A percentile compares a stretch with the other conserved stretches of the same genome.
phyloP scores from a whole-genome alignment of 1,139 yeast genomes.

The Sugiyamaella pinicola region DNA sequence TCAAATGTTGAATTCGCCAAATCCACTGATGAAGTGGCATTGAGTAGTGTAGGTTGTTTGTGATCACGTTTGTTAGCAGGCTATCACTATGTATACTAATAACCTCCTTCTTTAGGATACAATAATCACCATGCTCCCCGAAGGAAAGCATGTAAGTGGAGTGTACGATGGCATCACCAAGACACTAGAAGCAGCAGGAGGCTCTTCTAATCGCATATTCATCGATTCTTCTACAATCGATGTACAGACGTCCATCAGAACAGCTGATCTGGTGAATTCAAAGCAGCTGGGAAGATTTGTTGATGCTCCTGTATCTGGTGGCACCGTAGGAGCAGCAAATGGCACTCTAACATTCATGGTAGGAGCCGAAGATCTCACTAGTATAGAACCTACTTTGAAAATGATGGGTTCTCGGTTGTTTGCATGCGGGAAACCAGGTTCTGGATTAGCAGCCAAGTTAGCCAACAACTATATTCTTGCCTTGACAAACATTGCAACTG shows the following conservation, averaged over 20 bases:
- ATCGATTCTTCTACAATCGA: constrained; percentile 62
- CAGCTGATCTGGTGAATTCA: constrained; percentile 33
- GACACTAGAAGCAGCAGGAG: constrained; percentile 7
- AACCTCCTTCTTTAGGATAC: constrained; percentile 23
- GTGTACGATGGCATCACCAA: constrained; percentile 48
- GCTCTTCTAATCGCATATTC: constrained; percentile 24
- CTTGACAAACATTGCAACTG: constrained; percentile 59
- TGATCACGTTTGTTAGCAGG: too few species aligned
- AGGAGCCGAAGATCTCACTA: constrained; percentile 38
- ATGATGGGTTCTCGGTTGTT: constrained; percentile 58
- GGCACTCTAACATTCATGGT: constrained; percentile 63
- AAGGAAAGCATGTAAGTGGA: constrained; percentile 55
- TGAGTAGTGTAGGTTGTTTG: constrained; percentile 34
- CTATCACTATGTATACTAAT: too few species aligned
- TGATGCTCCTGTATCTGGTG: constrained; percentile 67
- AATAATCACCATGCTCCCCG: constrained; percentile 61
- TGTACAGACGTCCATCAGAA: constrained; percentile 51
- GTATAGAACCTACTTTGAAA: constrained; percentile 37
- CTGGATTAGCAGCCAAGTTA: constrained; percentile 62
- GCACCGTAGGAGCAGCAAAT: constrained; percentile 60
- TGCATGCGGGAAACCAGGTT: constrained; percentile 59
- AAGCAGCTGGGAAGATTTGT: constrained; percentile 44
- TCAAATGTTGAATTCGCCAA: constrained; percentile 28
- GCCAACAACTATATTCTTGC: constrained; percentile 62
- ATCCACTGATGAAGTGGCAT: constrained; percentile 47